Base-by-base conservation (phyloP, 495 filamentous ascomycete genomes). In the Xylaria sp. region DNA sequence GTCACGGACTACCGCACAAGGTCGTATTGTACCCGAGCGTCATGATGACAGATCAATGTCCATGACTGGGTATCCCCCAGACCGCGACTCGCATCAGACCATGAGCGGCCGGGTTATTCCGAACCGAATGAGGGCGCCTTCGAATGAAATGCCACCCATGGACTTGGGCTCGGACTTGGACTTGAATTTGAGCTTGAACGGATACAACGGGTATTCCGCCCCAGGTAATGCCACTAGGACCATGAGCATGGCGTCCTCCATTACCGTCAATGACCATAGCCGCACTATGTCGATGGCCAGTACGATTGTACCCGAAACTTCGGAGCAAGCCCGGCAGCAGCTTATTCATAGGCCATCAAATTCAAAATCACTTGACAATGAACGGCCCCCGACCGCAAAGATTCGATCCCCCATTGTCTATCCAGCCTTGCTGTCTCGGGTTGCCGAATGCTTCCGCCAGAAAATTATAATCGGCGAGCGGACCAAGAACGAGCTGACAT, bases 1-100 rank as follows among this genome's bases (percentile, higher is more conserved):
- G 70, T 78, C 83, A 21, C 87, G 93, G 76, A 98, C 94, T 35
- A 97, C 95, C 29, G 93, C 93, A 2, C 93, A 97, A 78, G 97
- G 97, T 19, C 88, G 97, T 63, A 81, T 93, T 33, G 93, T 99
- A 1, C 97, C 97, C 8, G 95, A 97, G 73, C 88, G 94, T 61
- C 92, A 96, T 76, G 91, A 98, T 76, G 95, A 98, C 77, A 88
- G 97, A 61, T 89, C 96, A 61, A 98, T 98, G 96, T 97, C 95
- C 35, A 90, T 99, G 89, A 94, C 90, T 19, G 92, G 92, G 3
- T 97, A 97, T 78, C 86, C 90, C 29, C 80, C 83, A 19, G 93
- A 95, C 71, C 86, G 88, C 59, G 93, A 98, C 68, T 85, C 91
- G 68, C 86, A 90, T 67, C 96, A 97, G 76, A 97, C 94, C 26